Evolutionary conservation across 352 stramenopile genomes (phyloP).

Genomic region (Blastocystis sp.): DNA sequence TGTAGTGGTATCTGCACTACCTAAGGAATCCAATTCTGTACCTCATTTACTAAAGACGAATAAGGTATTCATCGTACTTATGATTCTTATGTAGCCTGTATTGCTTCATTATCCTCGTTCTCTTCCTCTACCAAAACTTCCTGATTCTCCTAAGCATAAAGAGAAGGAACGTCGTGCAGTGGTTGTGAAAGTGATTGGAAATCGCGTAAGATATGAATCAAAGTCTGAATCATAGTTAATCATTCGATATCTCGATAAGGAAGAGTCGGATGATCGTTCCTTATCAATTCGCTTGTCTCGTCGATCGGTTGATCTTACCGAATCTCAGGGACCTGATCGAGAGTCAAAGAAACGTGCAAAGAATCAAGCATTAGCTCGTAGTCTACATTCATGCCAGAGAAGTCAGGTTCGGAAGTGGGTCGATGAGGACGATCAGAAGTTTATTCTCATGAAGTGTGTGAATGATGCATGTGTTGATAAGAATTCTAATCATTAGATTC

Average conservation of each 20-base stretch:
- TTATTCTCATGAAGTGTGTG: constrained; percentile 60
- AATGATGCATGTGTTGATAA: not conserved
- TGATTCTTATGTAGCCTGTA: not conserved
- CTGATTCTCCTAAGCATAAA: constrained; percentile 1
- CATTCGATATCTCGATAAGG: constrained; percentile 43
- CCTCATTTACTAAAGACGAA: not conserved
- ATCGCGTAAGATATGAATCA: not conserved
- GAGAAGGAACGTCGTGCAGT: constrained; percentile 55
- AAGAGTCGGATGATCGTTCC: not conserved
- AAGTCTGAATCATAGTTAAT: not conserved
- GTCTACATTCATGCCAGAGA: constrained; percentile 14
- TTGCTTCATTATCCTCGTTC: constrained; percentile 14
- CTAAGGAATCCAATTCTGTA: not conserved
- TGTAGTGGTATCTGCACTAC: not conserved
- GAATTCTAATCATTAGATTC: not conserved
- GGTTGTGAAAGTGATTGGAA: constrained; percentile 25
- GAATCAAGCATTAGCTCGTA: constrained; percentile 28
- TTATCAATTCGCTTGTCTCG: constrained; percentile 15
- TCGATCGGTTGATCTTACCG: not conserved
- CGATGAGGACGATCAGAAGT: constrained; percentile 60
- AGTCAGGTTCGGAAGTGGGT: constrained; percentile 55
- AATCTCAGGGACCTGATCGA: not conserved
- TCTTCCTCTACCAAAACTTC: not conserved
- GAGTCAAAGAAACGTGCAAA: constrained; percentile 39
- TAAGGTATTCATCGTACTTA: not conserved